phyloP scores from a whole-genome alignment of 1,284 basidiomycete species.

The Ganoderma sp. region DNA sequence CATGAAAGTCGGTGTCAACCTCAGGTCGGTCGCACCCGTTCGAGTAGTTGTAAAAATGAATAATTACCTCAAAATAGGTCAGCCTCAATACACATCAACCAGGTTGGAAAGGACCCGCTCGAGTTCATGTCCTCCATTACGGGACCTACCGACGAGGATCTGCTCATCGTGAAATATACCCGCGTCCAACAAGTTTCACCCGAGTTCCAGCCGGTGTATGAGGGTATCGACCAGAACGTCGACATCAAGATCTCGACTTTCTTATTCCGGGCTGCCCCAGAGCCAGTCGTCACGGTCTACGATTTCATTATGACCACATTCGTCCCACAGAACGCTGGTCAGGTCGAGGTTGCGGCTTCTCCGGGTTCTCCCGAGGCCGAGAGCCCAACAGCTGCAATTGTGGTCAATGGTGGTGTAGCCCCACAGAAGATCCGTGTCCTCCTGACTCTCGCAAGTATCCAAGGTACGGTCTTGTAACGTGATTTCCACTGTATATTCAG shows the following conservation, averaged over 20 bases:
- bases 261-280: conserved; percentile 88
- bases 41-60: background rate
- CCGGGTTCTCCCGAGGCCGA: conserved; percentile 24
- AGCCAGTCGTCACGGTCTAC: conserved; percentile 91
- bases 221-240: conserved; percentile 89
- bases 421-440: conserved; percentile 80
- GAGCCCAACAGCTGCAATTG: conserved; percentile 21
- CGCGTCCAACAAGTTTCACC: conserved; percentile 87
- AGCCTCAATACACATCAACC: conserved; percentile 73
- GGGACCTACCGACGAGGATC: conserved; percentile 61
- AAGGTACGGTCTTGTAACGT: conserved; percentile 53
- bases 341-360: conserved; percentile 23
- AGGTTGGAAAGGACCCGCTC: conserved; percentile 61
- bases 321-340: conserved; percentile 57
- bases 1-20: conserved; percentile 86
- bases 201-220: conserved; percentile 83
- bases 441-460: conserved; percentile 88
- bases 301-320: conserved; percentile 99
- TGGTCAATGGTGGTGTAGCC: conserved; percentile 20
- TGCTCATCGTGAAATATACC: conserved; percentile 86
- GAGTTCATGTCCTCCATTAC: conserved; percentile 81
- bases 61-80: conserved; percentile 50
- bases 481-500: background rate
- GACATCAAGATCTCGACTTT: conserved; percentile 93
- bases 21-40: conserved; percentile 58